phyloP scores from a whole-genome alignment of 768 basidiomycete genomes.

The Amanita pseudoporphyria region DNA sequence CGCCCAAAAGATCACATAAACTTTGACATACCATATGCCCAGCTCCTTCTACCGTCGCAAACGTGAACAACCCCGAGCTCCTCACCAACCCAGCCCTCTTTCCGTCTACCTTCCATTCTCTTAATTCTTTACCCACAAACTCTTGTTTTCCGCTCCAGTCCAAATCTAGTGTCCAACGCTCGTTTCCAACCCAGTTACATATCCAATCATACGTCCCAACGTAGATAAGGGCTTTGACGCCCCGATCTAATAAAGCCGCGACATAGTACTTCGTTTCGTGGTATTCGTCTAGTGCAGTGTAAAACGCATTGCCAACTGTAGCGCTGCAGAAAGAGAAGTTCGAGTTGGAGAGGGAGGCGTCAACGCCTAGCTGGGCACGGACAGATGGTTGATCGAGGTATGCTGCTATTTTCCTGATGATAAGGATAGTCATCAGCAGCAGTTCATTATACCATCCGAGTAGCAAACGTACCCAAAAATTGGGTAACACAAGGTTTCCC shows the following conservation, averaged over 20 bases:
- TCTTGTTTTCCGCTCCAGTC: constrained; percentile 58
- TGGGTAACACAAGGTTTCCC: constrained; percentile 49
- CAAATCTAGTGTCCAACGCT: constrained; percentile 56
- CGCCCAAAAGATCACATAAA: constrained; percentile 7
- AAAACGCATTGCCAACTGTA: constrained; percentile 41
- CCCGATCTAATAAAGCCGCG: constrained; percentile 61
- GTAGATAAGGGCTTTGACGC: no score
- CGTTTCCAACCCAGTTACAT: constrained; percentile 71
- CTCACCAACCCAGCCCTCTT: constrained; percentile 27
- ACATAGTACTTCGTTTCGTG: constrained; percentile 54
- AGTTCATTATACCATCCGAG: background rate
- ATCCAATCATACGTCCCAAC: constrained; percentile 67
- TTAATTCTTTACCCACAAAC: constrained; percentile 51
- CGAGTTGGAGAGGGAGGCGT: no score
- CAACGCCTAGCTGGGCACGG: constrained; percentile 53
- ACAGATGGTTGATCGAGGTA: constrained; percentile 56
- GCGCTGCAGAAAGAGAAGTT: constrained; percentile 24
- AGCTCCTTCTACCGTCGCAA: no score
- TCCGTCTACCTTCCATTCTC: constrained; percentile 45
- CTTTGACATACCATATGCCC: no score
- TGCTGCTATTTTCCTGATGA: constrained; percentile 37
- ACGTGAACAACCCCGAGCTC: no score
- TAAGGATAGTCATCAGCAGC: background rate
- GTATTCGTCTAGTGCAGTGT: constrained; percentile 21
- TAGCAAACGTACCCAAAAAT: constrained; percentile 25